A percentile compares a stretch with the other conserved stretches of the same genome.
Evolutionary conservation across 495 filamentous ascomycete genomes (phyloP).

Genomic region (Penicillium canariense): DNA sequence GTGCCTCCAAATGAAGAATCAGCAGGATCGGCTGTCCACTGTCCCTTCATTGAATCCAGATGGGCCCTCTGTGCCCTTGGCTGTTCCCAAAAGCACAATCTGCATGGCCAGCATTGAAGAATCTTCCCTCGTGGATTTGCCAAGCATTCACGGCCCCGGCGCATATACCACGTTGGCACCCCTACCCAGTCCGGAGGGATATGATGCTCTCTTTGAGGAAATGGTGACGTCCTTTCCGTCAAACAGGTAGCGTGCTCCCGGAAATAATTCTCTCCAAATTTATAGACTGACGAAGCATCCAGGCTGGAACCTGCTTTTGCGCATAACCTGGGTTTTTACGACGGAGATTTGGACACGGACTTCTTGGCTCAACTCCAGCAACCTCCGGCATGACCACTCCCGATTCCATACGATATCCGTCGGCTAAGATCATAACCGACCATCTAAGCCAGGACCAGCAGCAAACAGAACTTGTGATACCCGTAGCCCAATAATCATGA

Average conservation of each 20-base stretch:
- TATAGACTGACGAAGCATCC: neutral
- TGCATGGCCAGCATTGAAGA: neutral
- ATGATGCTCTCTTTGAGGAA: slow-evolving; percentile 25
- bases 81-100: neutral
- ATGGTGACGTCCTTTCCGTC: slow-evolving; percentile 20
- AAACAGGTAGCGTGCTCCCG: neutral
- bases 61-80: neutral
- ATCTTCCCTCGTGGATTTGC: neutral
- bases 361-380: slow-evolving; percentile 25
- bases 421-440: slow-evolving; percentile 10
- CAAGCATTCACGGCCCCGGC: neutral
- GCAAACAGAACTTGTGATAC: neutral
- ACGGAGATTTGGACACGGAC: slow-evolving; percentile 25
- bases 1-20: neutral
- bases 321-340: slow-evolving; percentile 29
- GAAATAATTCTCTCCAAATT: neutral
- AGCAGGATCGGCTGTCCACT: neutral
- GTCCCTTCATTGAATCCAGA: neutral
- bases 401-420: neutral
- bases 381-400: neutral
- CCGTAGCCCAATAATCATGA: neutral
- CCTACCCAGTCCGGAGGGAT: slow-evolving; percentile 8
- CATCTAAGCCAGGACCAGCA: neutral
- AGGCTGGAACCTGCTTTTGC: slow-evolving; percentile 27
- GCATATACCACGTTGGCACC: neutral